A percentile compares a stretch with the other conserved stretches of the same genome.
phyloP scores from a whole-genome alignment of 306 rosid species.

The Gastrolobium bilobum region DNA sequence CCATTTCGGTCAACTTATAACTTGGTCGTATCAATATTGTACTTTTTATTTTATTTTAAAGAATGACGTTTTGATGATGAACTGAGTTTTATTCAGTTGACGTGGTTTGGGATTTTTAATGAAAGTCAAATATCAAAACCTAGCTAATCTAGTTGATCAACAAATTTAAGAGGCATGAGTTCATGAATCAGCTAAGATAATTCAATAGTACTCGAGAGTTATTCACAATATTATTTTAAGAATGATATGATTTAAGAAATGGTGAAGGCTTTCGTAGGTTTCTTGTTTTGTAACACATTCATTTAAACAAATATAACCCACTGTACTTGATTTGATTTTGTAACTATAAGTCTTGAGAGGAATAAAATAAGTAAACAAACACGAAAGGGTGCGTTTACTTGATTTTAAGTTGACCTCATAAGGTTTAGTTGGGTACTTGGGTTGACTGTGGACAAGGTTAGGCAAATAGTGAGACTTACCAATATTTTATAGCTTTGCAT shows the following conservation, averaged over 20 bases:
- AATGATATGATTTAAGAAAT: background rate
- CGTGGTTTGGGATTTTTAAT: background rate
- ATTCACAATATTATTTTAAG: background rate
- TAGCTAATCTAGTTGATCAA: background rate
- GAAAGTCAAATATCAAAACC: background rate
- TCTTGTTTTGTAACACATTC: background rate
- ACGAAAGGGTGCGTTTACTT: conserved; percentile 8
- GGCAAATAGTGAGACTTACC: conserved; percentile 17
- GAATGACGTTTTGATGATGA: background rate
- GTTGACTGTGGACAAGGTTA: conserved; percentile 16
- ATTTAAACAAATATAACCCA: background rate
- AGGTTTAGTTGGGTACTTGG: conserved; percentile 17
- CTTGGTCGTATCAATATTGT: too few species aligned
- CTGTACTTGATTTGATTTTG: too few species aligned
- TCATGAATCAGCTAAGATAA: too few species aligned
- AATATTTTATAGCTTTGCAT: conserved; percentile 48
- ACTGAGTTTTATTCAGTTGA: too few species aligned
- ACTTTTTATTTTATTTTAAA: too few species aligned
- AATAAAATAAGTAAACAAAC: background rate
- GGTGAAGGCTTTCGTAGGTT: background rate
- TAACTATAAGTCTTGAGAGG: background rate
- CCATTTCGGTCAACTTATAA: too few species aligned
- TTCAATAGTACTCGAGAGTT: too few species aligned
- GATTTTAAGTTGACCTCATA: too few species aligned
- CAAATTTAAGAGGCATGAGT: background rate